Evolutionary conservation across 2,329 filamentous ascomycete genomes (phyloP), one percentile per base, ranked within the genome.

Genomic region (Bertia moriformis): DNA sequence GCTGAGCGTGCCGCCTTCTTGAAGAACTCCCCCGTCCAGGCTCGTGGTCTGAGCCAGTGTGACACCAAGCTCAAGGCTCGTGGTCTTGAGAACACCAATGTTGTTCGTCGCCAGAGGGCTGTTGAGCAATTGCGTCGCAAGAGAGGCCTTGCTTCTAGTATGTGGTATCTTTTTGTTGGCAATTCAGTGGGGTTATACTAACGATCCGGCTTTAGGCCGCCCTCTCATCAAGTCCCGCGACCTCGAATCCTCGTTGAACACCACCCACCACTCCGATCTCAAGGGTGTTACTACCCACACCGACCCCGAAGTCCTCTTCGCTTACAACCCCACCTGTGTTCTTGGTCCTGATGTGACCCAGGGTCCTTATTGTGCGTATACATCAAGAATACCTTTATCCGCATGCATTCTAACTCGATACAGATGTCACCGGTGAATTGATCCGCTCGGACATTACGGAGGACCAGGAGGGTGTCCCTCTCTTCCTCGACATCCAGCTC

Each of bases 281-380:
- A 40, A 47, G 3, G 45, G 46, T 14, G 63, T 59, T 45, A 55
- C 51, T 17, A 32, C 45, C 3, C 43, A 49, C 39, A 62, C 60
- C 13, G 48, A 54, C 14, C 47, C 52, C 7, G 43, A 48, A 32
- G 56, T 45, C 42, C 50, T 68, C 19, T 67, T 67, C 41, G 51
- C 56, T 2, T 54, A 53, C 40, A 61, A 63, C 48, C 57, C 52
- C 33, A 61, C 62, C 14, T 72, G 68, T 44, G 53, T 70, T 18
- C 54, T 73, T 19, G 64, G 58, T n/a, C 66, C 67, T 0, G 68
- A 72, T 48, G 62, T 64, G 15, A 71, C 62, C 3, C 58, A 70
- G 48, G 69, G 69, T 0, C 69, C 69, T 15, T 73, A 71, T 55
- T 73, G 58, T 56, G 46, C 44, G 54, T 40, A 10, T 35, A 7